These are phyloP conservation scores for Allium cepa DNA, from an alignment of 106 monocot species.

Conservation along the genomic window DNA sequence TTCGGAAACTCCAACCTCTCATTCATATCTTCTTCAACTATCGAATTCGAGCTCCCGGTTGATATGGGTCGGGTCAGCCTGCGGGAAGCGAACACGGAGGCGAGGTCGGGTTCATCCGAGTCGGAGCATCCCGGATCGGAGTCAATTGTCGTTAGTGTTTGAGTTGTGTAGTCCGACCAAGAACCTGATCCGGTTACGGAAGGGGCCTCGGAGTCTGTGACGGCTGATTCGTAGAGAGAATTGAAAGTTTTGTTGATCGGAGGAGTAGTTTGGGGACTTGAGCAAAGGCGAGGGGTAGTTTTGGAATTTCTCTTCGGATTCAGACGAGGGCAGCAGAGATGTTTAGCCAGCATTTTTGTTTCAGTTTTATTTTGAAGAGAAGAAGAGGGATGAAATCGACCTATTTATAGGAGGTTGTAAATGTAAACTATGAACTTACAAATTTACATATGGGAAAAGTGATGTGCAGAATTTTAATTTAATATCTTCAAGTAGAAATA, in stretches of 20 bases:
- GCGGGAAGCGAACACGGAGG: constrained; percentile 44
- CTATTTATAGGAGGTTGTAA: no score
- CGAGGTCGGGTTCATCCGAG: constrained; percentile 29
- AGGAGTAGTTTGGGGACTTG: neutral
- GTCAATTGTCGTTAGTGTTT: neutral
- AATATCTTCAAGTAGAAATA: no score
- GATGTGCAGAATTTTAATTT: no score
- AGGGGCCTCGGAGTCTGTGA: constrained; percentile 2
- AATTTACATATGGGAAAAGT: no score
- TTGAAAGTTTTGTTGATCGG: constrained; percentile 32
- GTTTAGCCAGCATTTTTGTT: neutral
- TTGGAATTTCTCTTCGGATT: neutral
- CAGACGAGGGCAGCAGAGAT: neutral
- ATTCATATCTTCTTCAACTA: constrained; percentile 15
- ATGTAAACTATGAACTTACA: no score
- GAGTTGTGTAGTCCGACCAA: constrained; percentile 26
- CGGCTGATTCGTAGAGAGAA: constrained; percentile 25
- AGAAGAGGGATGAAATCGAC: no score
- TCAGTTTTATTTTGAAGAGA: neutral
- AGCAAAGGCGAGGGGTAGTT: no score
- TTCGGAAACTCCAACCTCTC: neutral
- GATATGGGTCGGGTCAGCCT: constrained; percentile 38
- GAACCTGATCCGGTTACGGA: constrained; percentile 24
- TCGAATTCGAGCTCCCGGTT: constrained; percentile 58
- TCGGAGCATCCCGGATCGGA: neutral